These are phyloP conservation scores for Blastocystis sp. DNA, from an alignment of 352 stramenopile species.

Conservation along the genomic window DNA sequence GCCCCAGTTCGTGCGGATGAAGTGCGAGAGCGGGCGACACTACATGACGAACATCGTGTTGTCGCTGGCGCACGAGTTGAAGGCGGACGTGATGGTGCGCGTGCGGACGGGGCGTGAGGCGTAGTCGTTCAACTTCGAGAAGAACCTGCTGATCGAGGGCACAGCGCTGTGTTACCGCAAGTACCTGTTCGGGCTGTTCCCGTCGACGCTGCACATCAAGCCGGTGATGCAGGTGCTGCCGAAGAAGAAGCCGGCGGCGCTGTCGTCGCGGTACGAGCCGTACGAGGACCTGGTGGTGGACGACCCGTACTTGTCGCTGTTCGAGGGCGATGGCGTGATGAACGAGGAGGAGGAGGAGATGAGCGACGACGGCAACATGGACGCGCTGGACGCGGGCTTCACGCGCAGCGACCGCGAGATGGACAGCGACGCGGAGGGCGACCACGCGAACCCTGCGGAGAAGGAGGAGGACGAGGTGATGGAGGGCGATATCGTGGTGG, in stretches of 20 bases:
- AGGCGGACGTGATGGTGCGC: constrained; percentile 37
- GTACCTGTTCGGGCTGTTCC: constrained; percentile 67
- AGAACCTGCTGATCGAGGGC: constrained; percentile 65
- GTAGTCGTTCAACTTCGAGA: constrained; percentile 64
- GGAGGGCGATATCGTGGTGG: constrained; percentile 58
- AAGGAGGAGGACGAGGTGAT: constrained; percentile 65
- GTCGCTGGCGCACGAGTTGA: constrained; percentile 2
- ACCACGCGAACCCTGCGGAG: background rate
- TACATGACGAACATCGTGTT: constrained; percentile 65
- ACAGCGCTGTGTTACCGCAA: constrained; percentile 63
- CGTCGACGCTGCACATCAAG: constrained; percentile 58
- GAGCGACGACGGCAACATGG: constrained; percentile 1
- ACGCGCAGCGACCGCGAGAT: background rate
- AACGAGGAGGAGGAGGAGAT: constrained; percentile 39
- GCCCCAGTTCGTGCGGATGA: constrained; percentile 63
- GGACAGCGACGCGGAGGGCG: background rate
- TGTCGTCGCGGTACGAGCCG: background rate
- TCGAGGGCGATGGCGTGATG: background rate
- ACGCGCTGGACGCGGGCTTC: constrained; percentile 13
- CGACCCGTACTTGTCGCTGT: constrained; percentile 41
- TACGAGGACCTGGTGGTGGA: constrained; percentile 36
- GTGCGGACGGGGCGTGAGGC: background rate
- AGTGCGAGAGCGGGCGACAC: constrained; percentile 43
- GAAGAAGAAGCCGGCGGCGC: constrained; percentile 18
- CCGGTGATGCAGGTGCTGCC: constrained; percentile 23